phyloP scores from a whole-genome alignment of 331 rosid genomes.

The Ulmus americana region DNA sequence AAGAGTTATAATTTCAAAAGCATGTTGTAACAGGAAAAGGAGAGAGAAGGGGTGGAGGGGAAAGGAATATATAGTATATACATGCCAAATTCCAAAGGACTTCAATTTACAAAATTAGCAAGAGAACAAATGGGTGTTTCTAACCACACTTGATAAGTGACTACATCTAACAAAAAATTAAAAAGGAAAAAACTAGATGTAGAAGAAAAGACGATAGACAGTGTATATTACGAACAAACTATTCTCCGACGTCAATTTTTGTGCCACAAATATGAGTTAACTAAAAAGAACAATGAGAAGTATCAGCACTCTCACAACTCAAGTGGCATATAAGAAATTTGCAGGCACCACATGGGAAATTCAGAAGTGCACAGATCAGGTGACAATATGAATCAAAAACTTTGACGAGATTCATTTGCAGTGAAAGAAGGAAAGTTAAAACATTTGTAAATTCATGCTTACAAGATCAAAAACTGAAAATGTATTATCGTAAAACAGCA shows the following conservation, averaged over 20 bases:
- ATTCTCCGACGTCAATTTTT: not conserved
- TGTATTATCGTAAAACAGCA: conserved; percentile 88
- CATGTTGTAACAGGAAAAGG: not conserved
- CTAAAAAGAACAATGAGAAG: not conserved
- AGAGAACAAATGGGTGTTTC: not conserved
- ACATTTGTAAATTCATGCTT: conserved; percentile 18
- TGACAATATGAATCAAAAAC: not conserved
- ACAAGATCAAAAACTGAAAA: conserved; percentile 93
- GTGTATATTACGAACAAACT: too few relatives aligned
- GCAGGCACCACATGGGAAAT: not conserved
- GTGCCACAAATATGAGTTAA: not conserved
- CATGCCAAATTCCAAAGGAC: not conserved
- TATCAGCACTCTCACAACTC: not conserved
- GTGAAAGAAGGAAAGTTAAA: conserved; percentile 12
- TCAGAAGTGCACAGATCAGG: not conserved
- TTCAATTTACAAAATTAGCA: not conserved
- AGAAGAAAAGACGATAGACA: not conserved
- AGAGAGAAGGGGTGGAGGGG: conserved; percentile 27
- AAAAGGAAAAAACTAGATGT: not conserved
- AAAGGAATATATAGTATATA: conserved; percentile 6
- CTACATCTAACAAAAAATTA: not conserved
- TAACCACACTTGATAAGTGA: not conserved
- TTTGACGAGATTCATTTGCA: not conserved
- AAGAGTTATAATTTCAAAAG: conserved; percentile 22
- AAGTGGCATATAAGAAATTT: not conserved